A percentile compares a stretch with the other conserved stretches of the same genome.
Conservation (phyloP, 305 asterid genomes). For the Withania somnifera region DNA sequence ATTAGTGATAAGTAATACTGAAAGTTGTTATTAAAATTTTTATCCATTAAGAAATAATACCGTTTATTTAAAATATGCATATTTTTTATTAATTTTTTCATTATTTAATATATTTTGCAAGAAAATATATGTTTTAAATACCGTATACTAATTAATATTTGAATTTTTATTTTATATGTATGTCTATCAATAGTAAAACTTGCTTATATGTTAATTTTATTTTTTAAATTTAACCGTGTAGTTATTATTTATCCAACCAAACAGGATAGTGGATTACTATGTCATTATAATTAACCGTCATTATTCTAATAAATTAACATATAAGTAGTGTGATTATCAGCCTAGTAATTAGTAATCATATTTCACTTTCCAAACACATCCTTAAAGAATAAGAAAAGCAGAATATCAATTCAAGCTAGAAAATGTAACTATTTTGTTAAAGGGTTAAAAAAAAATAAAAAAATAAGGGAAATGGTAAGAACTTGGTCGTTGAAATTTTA, state of each 20-base stretch:
- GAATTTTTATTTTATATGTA: neutral
- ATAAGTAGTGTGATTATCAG: no score
- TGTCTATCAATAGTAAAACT: neutral
- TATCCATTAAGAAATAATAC: neutral
- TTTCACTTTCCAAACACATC: no score
- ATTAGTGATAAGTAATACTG: neutral
- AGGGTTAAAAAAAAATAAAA: neutral
- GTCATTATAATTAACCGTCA: neutral
- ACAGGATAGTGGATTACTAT: neutral
- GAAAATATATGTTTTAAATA: neutral
- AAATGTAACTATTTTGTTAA: no score
- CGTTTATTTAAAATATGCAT: neutral
- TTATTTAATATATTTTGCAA: neutral
- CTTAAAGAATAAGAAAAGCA: no score
- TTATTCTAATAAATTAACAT: no score
- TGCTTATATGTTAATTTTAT: neutral
- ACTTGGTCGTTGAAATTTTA: conserved; percentile 12
- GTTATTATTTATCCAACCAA: neutral
- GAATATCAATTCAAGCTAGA: no score
- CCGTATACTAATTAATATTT: neutral
- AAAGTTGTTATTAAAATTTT: neutral
- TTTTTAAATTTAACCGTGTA: neutral
- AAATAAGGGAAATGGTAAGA: neutral
- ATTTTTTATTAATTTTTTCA: neutral
- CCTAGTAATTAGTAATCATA: no score